phyloP scores from a whole-genome alignment of 148 eudicot genomes.

The Silene latifolia region DNA sequence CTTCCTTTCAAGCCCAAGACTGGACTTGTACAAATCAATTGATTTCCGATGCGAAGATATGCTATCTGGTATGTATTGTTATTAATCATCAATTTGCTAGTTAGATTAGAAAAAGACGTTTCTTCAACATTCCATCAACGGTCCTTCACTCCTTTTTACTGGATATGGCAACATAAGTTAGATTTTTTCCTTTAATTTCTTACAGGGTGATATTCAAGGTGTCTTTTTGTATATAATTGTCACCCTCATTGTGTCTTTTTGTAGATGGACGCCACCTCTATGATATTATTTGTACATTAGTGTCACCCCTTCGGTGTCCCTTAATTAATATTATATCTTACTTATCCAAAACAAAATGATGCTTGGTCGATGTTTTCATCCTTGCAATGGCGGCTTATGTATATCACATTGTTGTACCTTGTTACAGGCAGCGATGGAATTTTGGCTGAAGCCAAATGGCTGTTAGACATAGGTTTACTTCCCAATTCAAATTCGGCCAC shows the following conservation, averaged over 20 bases:
- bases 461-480: conserved; percentile 85
- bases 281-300: too few relatives aligned
- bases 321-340: background rate
- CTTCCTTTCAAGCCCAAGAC: conserved; percentile 75
- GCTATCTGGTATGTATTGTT: conserved; percentile 61
- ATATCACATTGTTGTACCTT: conserved; percentile 15
- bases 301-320: background rate
- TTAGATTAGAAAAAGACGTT: background rate
- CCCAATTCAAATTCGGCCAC: conserved; percentile 96
- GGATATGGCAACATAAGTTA: background rate
- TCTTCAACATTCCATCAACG: background rate
- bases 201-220: background rate
- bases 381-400: background rate
- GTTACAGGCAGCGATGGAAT: conserved; percentile 64
- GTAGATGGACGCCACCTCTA: too few relatives aligned
- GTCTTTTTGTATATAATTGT: too few relatives aligned
- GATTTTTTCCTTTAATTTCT: background rate
- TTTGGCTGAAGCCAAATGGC: conserved; percentile 85
- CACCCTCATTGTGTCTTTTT: too few relatives aligned
- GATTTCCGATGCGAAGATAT: conserved; percentile 94
- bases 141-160: background rate
- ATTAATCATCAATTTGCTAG: conserved; percentile 3
- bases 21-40: conserved; percentile 76
- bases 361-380: background rate
- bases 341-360: background rate